Conservation (phyloP, 1,284 basidiomycete species). For the Malassezia vespertilionis region DNA sequence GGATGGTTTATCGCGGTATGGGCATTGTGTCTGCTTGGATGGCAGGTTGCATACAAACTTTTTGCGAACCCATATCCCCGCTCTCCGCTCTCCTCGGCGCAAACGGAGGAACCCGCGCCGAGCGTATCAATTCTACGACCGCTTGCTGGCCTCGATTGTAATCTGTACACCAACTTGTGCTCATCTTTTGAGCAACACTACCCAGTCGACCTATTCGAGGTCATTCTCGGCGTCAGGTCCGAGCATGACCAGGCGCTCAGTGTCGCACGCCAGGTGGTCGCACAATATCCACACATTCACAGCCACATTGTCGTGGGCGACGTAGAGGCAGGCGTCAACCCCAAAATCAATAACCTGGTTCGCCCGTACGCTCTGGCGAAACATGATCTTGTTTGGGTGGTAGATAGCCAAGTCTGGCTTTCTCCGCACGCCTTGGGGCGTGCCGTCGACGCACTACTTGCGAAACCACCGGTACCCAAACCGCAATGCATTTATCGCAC, state of each 20-base stretch:
- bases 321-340: slow-evolving; percentile 68
- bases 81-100: slow-evolving; percentile 46
- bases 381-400: slow-evolving; percentile 87
- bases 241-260: slow-evolving; percentile 35
- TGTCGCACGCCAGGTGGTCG: slow-evolving; percentile 30
- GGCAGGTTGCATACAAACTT: slow-evolving; percentile 47
- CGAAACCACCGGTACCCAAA: slow-evolving; percentile 26
- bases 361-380: slow-evolving; percentile 64
- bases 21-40: slow-evolving; percentile 65
- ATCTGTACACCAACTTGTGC: slow-evolving; percentile 36
- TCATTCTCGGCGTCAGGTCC: slow-evolving; percentile 35
- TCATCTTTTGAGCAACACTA: slow-evolving; percentile 42
- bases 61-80: slow-evolving; percentile 16
- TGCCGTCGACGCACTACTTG: slow-evolving; percentile 63
- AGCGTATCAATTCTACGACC: slow-evolving; percentile 43
- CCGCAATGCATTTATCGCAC: slow-evolving; percentile 23
- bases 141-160: slow-evolving; percentile 41
- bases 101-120: slow-evolving; percentile 36
- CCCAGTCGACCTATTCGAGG: slow-evolving; percentile 32
- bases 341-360: slow-evolving; percentile 94
- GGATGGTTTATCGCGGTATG: slow-evolving; percentile 64
- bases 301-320: slow-evolving; percentile 41
- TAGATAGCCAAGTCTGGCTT: slow-evolving; percentile 83
- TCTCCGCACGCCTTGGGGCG: slow-evolving; percentile 70
- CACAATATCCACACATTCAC: slow-evolving; percentile 30